Percentiles rank a stretch among this genome's conserved stretches.
These are phyloP conservation scores for Naganishia antarctica DNA, from an alignment of 768 basidiomycete species.

Conservation along the genomic window DNA sequence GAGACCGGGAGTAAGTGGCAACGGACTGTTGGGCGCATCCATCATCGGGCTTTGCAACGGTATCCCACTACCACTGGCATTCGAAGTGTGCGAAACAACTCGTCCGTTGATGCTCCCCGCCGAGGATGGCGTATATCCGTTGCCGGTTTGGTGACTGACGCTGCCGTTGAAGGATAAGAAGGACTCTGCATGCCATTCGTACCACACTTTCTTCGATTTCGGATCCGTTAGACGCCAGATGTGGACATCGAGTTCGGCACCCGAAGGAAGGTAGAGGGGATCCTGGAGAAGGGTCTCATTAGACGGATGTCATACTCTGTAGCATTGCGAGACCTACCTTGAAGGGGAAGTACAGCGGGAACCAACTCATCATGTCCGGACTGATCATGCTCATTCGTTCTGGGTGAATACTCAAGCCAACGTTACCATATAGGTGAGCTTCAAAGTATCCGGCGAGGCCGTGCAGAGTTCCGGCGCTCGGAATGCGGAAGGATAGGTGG, in stretches of 20 bases:
- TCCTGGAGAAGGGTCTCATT: constrained; percentile 59
- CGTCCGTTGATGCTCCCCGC: constrained; percentile 21
- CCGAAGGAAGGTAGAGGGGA: constrained; percentile 84
- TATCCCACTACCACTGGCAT: constrained; percentile 28
- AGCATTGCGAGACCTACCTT: constrained; percentile 57
- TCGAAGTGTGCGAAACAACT: constrained; percentile 19
- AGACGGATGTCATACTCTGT: not conserved
- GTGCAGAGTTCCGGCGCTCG: constrained; percentile 86
- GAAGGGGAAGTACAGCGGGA: constrained; percentile 93
- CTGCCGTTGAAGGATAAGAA: constrained; percentile 59
- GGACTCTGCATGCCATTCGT: constrained; percentile 96
- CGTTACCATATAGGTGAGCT: constrained; percentile 79
- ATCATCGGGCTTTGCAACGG: constrained; percentile 62
- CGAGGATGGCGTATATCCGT: constrained; percentile 25
- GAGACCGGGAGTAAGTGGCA: constrained; percentile 12
- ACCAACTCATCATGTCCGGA: constrained; percentile 99
- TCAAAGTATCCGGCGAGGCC: constrained; percentile 97
- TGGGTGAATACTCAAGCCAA: constrained; percentile 91
- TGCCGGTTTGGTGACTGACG: constrained; percentile 25
- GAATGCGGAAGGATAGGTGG: constrained; percentile 81
- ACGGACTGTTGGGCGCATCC: constrained; percentile 53
- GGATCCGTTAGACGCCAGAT: constrained; percentile 90
- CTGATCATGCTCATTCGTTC: constrained; percentile 76
- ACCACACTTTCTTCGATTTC: constrained; percentile 75
- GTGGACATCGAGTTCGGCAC: constrained; percentile 84